A percentile compares a stretch with the other conserved stretches of the same genome.
phyloP scores from a whole-genome alignment of 768 basidiomycete genomes.

The Xerocomus spinulosus region DNA sequence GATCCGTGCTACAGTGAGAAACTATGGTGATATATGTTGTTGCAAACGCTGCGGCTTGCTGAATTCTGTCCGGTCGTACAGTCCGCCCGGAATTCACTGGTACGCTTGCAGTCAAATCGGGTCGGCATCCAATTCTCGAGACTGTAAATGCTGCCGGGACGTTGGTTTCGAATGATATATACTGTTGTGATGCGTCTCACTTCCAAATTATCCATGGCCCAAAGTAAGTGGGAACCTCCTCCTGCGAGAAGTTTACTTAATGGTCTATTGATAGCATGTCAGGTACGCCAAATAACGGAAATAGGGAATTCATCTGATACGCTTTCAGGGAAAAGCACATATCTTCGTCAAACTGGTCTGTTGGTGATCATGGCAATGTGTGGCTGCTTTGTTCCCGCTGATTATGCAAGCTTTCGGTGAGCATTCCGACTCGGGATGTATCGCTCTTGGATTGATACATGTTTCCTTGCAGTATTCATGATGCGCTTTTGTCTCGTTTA shows the following conservation, averaged over 20 bases:
- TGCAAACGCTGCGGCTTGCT: neutral
- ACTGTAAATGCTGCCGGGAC: constrained; percentile 60
- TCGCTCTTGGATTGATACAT: neutral
- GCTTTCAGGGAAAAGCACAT: constrained; percentile 81
- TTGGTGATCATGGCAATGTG: constrained; percentile 84
- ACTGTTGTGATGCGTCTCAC: constrained; percentile 73
- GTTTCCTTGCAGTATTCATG: constrained; percentile 63
- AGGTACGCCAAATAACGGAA: constrained; percentile 26
- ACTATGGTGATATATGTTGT: constrained; percentile 37
- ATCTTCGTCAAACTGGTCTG: constrained; percentile 82
- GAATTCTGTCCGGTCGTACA: constrained; percentile 23
- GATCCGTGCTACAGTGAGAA: constrained; percentile 35
- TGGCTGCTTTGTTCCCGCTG: constrained; percentile 89
- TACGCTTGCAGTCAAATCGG: constrained; percentile 83
- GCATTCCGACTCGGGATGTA: neutral
- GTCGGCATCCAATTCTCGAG: constrained; percentile 86
- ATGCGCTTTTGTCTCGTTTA: constrained; percentile 77
- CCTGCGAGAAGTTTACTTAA: neutral
- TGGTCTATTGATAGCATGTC: constrained; percentile 49
- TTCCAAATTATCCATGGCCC: constrained; percentile 94
- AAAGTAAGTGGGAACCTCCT: constrained; percentile 48
- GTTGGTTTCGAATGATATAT: constrained; percentile 87
- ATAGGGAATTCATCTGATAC: neutral
- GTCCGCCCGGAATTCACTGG: constrained; percentile 91
- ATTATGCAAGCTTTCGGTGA: constrained; percentile 86